Evolutionary conservation across 805 yeast genomes (phyloP).

Genomic region (Saccharomycopsis sp.): DNA sequence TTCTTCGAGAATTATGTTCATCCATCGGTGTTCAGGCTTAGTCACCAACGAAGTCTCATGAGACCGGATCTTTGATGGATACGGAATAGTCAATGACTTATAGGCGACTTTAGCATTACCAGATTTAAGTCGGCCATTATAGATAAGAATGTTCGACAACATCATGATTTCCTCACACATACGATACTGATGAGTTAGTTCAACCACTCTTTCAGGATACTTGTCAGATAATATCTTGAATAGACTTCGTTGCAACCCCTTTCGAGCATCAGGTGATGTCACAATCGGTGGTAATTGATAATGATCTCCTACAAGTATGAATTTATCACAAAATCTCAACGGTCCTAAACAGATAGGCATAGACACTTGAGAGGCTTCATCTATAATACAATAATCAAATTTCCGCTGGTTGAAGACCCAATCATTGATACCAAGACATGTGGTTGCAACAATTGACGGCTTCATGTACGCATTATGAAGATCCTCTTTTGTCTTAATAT

Average conservation of each 20-base stretch:
- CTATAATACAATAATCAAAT: conserved; percentile 91
- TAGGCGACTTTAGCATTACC: conserved; percentile 61
- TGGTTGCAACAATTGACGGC: conserved; percentile 78
- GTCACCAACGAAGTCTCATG: conserved; percentile 17
- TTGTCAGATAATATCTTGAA: conserved; percentile 67
- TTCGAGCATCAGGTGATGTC: conserved; percentile 55
- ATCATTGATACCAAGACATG: conserved; percentile 73
- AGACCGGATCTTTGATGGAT: conserved; percentile 27
- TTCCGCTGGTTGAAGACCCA: conserved; percentile 47
- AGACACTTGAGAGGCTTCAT: conserved; percentile 94
- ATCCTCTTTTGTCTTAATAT: conserved; percentile 37
- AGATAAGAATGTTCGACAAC: conserved; percentile 72
- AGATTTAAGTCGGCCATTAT: conserved; percentile 69
- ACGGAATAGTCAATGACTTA: conserved; percentile 47
- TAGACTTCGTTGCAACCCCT: conserved; percentile 60
- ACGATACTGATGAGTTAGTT: conserved; percentile 77
- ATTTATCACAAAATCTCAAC: conserved; percentile 64
- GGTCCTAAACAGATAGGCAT: conserved; percentile 92
- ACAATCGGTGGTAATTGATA: conserved; percentile 89
- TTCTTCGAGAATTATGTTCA: conserved; percentile 47
- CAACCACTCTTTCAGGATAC: conserved; percentile 71
- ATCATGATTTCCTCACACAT: conserved; percentile 89
- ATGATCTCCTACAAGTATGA: conserved; percentile 95
- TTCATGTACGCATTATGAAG: conserved; percentile 41
- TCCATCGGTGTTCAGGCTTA: conserved; percentile 38